Evolutionary conservation across 805 yeast genomes (phyloP).

Genomic region (Kuraishia borneana): DNA sequence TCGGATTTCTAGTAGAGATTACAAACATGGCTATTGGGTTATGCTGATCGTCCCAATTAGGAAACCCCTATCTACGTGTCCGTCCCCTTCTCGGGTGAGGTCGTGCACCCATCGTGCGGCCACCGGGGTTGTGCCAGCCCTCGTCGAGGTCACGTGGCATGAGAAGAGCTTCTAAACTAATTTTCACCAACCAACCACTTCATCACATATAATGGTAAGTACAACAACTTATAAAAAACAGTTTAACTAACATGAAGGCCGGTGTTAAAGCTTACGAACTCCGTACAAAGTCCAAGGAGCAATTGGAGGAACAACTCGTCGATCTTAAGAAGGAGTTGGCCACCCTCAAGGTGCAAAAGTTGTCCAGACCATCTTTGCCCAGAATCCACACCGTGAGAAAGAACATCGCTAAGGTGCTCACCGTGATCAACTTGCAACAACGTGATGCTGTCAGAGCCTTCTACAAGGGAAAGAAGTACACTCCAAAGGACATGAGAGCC

Average conservation of each 20-base stretch:
- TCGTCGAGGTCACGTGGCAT: no score
- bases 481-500: conserved; percentile 98
- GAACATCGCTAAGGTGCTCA: conserved; percentile 96
- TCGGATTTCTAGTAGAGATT: no score
- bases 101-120: no score
- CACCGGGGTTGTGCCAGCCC: no score
- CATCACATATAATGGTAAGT: background rate
- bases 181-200: background rate
- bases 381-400: conserved; percentile 96
- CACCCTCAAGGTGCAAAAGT: conserved; percentile 89
- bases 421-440: conserved; percentile 93
- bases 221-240: background rate
- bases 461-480: conserved; percentile 91
- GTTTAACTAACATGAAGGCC: conserved; percentile 33
- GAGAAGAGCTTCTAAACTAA: no score
- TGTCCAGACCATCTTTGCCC: conserved; percentile 87
- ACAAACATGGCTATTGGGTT: no score
- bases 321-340: conserved; percentile 97
- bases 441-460: conserved; percentile 90
- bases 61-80: no score
- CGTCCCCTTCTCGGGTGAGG: no score
- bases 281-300: conserved; percentile 94
- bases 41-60: no score
- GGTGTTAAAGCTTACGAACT: conserved; percentile 93
- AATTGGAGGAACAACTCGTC: conserved; percentile 86